A percentile compares a stretch with the other conserved stretches of the same genome.
Conservation (phyloP, 805 yeast genomes). For the Brettanomyces custersianus region DNA sequence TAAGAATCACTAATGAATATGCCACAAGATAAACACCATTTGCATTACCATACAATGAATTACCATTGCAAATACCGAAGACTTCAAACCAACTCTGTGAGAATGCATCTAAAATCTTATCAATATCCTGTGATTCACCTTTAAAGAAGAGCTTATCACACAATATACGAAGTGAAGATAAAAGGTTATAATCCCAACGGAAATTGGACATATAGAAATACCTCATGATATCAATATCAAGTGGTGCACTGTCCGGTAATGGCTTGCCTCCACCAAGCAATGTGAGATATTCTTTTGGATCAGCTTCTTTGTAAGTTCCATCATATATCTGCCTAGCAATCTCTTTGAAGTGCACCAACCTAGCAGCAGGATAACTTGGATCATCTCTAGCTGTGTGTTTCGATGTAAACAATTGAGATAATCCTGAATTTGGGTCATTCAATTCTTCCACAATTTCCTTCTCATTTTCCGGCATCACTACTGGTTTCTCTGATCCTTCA, state of each 20-base stretch:
- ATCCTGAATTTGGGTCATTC: constrained; percentile 7
- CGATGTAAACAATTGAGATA: constrained; percentile 1
- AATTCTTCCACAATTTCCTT: constrained; percentile 1
- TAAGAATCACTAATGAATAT: constrained; percentile 62
- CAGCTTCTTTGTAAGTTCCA: constrained; percentile 20
- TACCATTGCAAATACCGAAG: constrained; percentile 26
- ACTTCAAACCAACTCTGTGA: constrained; percentile 55
- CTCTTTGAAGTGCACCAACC: constrained; percentile 6
- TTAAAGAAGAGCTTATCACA: constrained; percentile 63
- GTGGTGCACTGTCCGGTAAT: constrained; percentile 10
- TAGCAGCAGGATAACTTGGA: constrained; percentile 2
- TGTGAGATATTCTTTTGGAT: constrained; percentile 15
- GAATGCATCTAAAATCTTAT: constrained; percentile 60
- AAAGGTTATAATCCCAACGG: constrained; percentile 38
- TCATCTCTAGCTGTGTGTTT: constrained; percentile 6
- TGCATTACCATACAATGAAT: constrained; percentile 32
- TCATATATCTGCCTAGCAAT: constrained; percentile 26
- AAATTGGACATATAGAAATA: constrained; percentile 38
- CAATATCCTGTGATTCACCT: constrained; percentile 80
- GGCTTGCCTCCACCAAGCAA: constrained; percentile 20
- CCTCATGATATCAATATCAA: constrained; percentile 32
- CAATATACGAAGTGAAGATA: constrained; percentile 47
- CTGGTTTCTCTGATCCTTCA: too few relatives aligned
- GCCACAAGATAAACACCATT: constrained; percentile 62
- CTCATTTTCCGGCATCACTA: background rate